These are phyloP conservation scores for Russula sp. DNA, from an alignment of 768 basidiomycete species.

Conservation along the genomic window DNA sequence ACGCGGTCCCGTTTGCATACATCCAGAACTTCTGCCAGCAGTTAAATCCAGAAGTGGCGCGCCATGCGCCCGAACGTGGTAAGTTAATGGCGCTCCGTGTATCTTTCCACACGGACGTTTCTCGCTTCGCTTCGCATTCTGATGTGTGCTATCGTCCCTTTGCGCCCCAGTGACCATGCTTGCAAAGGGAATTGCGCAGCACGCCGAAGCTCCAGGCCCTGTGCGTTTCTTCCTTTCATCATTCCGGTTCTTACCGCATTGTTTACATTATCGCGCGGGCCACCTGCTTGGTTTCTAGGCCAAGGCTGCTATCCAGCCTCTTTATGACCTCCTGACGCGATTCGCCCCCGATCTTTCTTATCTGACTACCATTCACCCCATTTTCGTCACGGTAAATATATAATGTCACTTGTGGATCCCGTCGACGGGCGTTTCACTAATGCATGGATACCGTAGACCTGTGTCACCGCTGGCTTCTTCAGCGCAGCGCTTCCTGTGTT, in stretches of 20 bases:
- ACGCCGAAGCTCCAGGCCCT: conserved; percentile 48
- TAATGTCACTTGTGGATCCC: neutral
- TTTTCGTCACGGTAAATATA: conserved; percentile 57
- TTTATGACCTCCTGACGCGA: conserved; percentile 57
- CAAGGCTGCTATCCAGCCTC: conserved; percentile 51
- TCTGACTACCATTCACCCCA: conserved; percentile 67
- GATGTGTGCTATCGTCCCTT: conserved; percentile 12
- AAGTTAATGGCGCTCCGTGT: conserved; percentile 18
- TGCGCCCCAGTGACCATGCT: conserved; percentile 55
- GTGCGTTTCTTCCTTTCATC: conserved; percentile 40
- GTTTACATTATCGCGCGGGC: conserved; percentile 9
- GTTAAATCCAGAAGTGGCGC: conserved; percentile 64
- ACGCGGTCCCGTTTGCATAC: conserved; percentile 16
- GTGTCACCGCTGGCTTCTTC: conserved; percentile 54
- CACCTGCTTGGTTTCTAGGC: conserved; percentile 34
- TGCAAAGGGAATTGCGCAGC: conserved; percentile 58
- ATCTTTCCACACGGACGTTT: neutral
- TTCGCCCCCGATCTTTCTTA: conserved; percentile 56
- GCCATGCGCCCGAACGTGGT: conserved; percentile 70
- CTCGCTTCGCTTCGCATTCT: neutral
- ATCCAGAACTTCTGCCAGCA: conserved; percentile 56
- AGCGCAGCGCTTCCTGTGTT: conserved; percentile 60
- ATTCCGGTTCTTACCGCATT: neutral
- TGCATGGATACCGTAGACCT: conserved; percentile 42
- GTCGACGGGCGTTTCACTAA: neutral